phyloP scores from a whole-genome alignment of 306 rosid genomes.

The Castanea mollissima region DNA sequence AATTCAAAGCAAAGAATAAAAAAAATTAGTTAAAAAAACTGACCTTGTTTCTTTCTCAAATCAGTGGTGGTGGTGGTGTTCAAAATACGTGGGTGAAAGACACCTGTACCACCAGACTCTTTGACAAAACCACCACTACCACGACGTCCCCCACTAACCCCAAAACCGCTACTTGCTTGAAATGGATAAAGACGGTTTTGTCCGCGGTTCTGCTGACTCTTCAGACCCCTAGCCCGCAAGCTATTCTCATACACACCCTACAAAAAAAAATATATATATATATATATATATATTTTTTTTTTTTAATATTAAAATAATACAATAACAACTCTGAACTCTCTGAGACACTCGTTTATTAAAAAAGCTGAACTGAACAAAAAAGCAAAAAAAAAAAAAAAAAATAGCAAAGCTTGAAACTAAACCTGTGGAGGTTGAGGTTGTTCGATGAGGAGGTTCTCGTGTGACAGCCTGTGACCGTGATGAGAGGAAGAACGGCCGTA shows the following conservation, averaged over 20 bases:
- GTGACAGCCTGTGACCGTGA: not conserved
- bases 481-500: not conserved
- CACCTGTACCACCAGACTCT: constrained; percentile 33
- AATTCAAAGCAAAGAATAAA: not conserved
- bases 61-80: not conserved
- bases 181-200: not conserved
- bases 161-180: constrained; percentile 12
- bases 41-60: constrained; percentile 20
- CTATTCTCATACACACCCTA: not conserved
- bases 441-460: constrained; percentile 7
- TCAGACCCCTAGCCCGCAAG: constrained; percentile 10
- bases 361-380: not conserved
- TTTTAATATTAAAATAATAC: too few species aligned
- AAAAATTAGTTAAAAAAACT: not conserved
- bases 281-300: too few species aligned
- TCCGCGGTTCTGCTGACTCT: constrained; percentile 1
- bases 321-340: too few species aligned
- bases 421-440: constrained; percentile 25
- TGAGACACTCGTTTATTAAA: not conserved
- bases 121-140: constrained; percentile 6
- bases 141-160: not conserved
- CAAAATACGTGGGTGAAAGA: constrained; percentile 33
- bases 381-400: not conserved
- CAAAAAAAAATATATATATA: too few species aligned
- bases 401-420: too few species aligned